These are phyloP conservation scores for Sporothrix schenckii DNA, from an alignment of 2,329 filamentous ascomycete species.

Conservation along the genomic window DNA sequence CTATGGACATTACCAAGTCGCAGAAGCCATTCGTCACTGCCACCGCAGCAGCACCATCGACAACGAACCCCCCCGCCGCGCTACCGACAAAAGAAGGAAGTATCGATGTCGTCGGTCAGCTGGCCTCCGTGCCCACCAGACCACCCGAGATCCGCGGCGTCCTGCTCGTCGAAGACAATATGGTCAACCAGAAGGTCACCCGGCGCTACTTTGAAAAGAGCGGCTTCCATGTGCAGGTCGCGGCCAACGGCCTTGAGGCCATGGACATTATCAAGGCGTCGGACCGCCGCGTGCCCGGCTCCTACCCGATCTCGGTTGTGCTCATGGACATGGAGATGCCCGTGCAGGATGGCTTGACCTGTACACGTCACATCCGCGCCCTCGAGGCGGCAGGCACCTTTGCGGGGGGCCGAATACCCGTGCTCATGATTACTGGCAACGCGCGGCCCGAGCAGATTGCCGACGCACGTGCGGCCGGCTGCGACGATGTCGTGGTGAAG, in stretches of 20 bases:
- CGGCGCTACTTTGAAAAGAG: slow-evolving; percentile 54
- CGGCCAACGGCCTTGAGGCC: slow-evolving; percentile 61
- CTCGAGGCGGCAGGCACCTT: slow-evolving; percentile 60
- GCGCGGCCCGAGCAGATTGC: slow-evolving; percentile 64
- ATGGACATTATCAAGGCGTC: slow-evolving; percentile 51
- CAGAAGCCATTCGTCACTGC: neutral
- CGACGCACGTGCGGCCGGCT: slow-evolving; percentile 55
- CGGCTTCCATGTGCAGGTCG: slow-evolving; percentile 56
- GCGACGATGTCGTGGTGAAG: slow-evolving; percentile 71
- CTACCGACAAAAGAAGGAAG: neutral
- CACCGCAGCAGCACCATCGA: too few species aligned
- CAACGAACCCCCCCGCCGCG: neutral
- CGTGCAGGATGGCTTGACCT: slow-evolving; percentile 69
- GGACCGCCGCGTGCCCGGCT: slow-evolving; percentile 34
- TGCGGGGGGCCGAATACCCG: slow-evolving; percentile 57
- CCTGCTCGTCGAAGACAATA: slow-evolving; percentile 63
- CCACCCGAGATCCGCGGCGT: slow-evolving; percentile 47
- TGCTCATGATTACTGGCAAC: slow-evolving; percentile 70
- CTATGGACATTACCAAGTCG: neutral
- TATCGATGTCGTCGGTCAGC: neutral
- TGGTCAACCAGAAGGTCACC: slow-evolving; percentile 62
- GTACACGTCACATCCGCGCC: slow-evolving; percentile 65
- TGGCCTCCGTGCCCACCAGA: slow-evolving; percentile 25
- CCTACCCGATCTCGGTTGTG: slow-evolving; percentile 59
- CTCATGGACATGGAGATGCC: slow-evolving; percentile 81